A percentile compares a stretch with the other conserved stretches of the same genome.
phyloP scores from a whole-genome alignment of 257 asterid genomes.

The Nicotiana otophora region DNA sequence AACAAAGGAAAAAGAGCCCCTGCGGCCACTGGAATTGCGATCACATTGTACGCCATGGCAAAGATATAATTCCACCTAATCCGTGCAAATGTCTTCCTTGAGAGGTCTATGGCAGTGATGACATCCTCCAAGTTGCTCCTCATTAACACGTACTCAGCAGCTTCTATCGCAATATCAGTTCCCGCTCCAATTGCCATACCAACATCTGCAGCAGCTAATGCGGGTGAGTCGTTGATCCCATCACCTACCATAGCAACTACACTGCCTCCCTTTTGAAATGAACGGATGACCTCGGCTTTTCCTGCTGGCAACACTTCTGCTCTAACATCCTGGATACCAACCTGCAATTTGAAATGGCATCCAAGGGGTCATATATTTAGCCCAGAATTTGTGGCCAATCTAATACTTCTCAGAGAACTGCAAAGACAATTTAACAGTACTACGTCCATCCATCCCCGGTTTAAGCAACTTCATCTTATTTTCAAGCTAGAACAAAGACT shows the following conservation, averaged over 20 bases:
- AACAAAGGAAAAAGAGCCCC: constrained; percentile 77
- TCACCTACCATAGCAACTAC: constrained; percentile 99
- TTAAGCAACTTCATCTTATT: background rate
- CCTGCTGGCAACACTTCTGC: constrained; percentile 99
- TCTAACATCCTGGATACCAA: constrained; percentile 79
- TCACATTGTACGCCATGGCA: constrained; percentile 82
- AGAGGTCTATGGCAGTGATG: constrained; percentile 90
- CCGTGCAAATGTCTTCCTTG: constrained; percentile 77
- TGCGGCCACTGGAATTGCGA: constrained; percentile 89
- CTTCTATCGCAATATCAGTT: constrained; percentile 95
- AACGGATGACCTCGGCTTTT: constrained; percentile 79
- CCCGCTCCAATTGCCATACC: constrained; percentile 99
- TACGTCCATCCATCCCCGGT: background rate
- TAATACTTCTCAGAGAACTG: background rate
- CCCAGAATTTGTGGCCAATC: background rate
- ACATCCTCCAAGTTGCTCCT: constrained; percentile 91
- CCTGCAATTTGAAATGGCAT: constrained; percentile 38
- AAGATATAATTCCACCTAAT: constrained; percentile 74
- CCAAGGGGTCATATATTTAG: background rate
- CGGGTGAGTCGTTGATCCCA: constrained; percentile 97
- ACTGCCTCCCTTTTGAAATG: constrained; percentile 72
- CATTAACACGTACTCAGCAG: constrained; percentile 94
- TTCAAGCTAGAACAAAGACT: background rate
- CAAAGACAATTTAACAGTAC: background rate
- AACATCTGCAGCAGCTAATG: constrained; percentile 95